Evolutionary conservation across 495 filamentous ascomycete species (phyloP).

Genomic region (Astrothelium macrocarpum): DNA sequence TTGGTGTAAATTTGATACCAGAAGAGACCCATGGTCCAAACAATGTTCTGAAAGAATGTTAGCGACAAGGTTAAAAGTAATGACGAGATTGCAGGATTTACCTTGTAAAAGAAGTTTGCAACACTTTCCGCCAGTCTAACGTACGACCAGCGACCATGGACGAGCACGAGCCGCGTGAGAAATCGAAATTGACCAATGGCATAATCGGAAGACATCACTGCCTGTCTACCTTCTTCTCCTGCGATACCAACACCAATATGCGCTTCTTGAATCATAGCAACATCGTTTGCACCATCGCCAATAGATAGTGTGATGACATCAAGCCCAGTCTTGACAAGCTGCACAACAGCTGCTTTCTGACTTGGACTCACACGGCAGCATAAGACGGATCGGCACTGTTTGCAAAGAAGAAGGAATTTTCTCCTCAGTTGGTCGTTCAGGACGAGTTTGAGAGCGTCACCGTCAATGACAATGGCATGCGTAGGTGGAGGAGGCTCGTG

Average conservation of each 20-base stretch:
- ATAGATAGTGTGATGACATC: constrained; percentile 97
- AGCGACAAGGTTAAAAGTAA: not conserved
- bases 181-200: constrained; percentile 97
- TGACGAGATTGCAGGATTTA: constrained; percentile 21
- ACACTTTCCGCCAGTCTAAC: constrained; percentile 85
- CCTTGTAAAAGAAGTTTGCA: constrained; percentile 99
- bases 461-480: constrained; percentile 95
- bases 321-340: constrained; percentile 86
- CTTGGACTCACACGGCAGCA: constrained; percentile 96
- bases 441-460: constrained; percentile 85
- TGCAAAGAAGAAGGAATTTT: constrained; percentile 90
- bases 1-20: constrained; percentile 96
- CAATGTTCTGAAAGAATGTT: constrained; percentile 57
- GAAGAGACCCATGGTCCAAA: constrained; percentile 95
- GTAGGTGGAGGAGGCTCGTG: constrained; percentile 79
- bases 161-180: constrained; percentile 79
- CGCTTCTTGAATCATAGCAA: constrained; percentile 99
- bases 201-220: constrained; percentile 98
- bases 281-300: constrained; percentile 97
- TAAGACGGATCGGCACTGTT: constrained; percentile 92
- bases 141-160: constrained; percentile 97
- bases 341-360: constrained; percentile 95
- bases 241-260: constrained; percentile 98
- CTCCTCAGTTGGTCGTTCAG: constrained; percentile 73
- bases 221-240: constrained; percentile 91